Evolutionary conservation across 1,284 basidiomycete species (phyloP), one percentile per base, ranked within the genome.

Genomic region (Somion occarium): DNA sequence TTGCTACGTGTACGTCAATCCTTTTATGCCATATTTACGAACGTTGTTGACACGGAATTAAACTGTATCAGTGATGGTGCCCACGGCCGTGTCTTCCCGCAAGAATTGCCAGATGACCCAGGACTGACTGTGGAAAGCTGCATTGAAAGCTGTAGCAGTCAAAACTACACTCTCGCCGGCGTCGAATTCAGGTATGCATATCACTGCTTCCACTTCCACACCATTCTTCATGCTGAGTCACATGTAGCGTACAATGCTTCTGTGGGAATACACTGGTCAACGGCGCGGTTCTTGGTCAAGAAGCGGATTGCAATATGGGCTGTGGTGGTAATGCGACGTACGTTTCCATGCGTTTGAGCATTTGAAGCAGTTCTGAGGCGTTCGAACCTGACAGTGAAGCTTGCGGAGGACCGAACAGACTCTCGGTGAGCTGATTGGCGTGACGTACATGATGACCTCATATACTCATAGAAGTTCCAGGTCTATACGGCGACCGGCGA

Each of bases 361-460:
- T 27, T 26, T 22, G 3, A 30, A 26, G 23, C 26, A 24, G 11
- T n/a, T 18, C 44, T 43, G 37, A 48, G 39, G 39, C 43, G 15
- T 9, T 41, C 47, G 24, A 19, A 44, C 44, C 37, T 50, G 45
- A 44, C 57, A 87, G 82, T 22, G 74, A 87, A 64, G 78, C 79
- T 39, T 89, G 87, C 56, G 88, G 88, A 59, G 85, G 80, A 9
- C 76, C 80, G 1, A 82, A 82, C 59, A 75, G 80, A n/a, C 62
- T 90, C 42, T 87, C 84, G 0, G 78, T 68, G 49, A 44, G 61
- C n/a, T 54, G 19, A 4, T 24, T 15, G 20, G 3, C 19, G 34
- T 22, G 30, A 20, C 18, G 39, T 39, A 37, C 18, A 7, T 3
- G 11, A 15, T 43, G 27, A 13, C 15, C 34, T 41, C 9, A 42